These are phyloP conservation scores for Tuber microsphaerosporum DNA, from an alignment of 495 filamentous ascomycete species.

Conservation along the genomic window DNA sequence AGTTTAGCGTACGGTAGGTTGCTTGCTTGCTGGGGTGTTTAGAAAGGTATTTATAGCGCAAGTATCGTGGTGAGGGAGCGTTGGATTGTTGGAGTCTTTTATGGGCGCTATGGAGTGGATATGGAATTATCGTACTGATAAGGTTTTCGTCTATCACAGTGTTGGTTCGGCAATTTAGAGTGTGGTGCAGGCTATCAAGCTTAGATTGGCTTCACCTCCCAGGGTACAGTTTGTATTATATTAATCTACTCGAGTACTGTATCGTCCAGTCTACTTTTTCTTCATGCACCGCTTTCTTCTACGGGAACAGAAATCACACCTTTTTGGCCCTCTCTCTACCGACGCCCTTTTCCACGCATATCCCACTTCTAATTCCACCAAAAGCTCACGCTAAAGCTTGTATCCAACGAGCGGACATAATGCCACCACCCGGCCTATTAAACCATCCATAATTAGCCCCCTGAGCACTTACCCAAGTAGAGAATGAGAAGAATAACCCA, in stretches of 20 bases:
- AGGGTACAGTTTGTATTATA: not conserved
- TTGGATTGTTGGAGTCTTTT: not conserved
- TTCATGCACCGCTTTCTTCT: not conserved
- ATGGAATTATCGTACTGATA: not conserved
- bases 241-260: not conserved
- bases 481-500: conserved; percentile 3
- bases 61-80: not conserved
- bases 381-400: conserved; percentile 92
- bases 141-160: not conserved
- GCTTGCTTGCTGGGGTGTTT: too few relatives aligned
- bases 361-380: conserved; percentile 68
- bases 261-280: not conserved
- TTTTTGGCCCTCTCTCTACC: not conserved
- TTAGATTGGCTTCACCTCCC: not conserved
- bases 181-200: not conserved
- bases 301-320: not conserved
- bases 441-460: not conserved
- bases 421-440: conserved; percentile 83
- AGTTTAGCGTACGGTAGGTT: too few relatives aligned
- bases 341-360: not conserved
- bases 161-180: not conserved
- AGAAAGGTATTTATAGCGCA: too few relatives aligned
- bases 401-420: conserved; percentile 78
- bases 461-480: not conserved
- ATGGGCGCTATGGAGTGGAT: not conserved